Evolutionary conservation across 1,139 yeast species (phyloP).

Genomic region (Debaryomycetaceae sp.): DNA sequence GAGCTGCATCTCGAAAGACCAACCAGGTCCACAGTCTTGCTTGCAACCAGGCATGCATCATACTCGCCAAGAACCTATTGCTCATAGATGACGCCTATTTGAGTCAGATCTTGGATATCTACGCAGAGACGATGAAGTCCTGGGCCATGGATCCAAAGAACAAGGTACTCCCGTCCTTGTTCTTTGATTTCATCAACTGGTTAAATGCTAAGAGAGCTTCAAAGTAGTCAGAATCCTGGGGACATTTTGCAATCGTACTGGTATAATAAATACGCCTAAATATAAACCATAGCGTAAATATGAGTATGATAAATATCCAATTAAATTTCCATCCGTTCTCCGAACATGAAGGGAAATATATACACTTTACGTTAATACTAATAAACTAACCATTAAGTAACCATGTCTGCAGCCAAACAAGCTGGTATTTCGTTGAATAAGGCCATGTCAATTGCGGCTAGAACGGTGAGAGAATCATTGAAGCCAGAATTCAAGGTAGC

Average conservation of each 20-base stretch:
- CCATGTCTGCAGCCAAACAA: constrained; percentile 78
- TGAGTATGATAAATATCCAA: constrained; percentile 1
- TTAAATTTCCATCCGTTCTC: constrained; percentile 2
- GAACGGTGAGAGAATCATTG: constrained; percentile 81
- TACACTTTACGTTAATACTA: not conserved
- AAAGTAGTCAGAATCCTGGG: not conserved
- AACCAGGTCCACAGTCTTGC: constrained; percentile 52
- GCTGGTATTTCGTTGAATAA: constrained; percentile 87
- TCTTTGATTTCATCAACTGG: constrained; percentile 83
- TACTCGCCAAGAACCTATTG: constrained; percentile 55
- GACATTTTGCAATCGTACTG: constrained; percentile 1
- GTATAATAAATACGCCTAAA: not conserved
- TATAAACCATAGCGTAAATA: constrained; percentile 1
- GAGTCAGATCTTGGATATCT: constrained; percentile 49
- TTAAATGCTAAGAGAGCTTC: constrained; percentile 41
- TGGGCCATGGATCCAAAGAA: constrained; percentile 56
- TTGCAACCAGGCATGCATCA: constrained; percentile 60
- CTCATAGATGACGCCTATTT: constrained; percentile 26
- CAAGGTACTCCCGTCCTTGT: constrained; percentile 57
- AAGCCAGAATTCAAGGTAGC: constrained; percentile 81
- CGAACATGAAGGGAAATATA: constrained; percentile 2
- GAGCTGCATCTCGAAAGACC: constrained; percentile 39
- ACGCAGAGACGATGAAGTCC: constrained; percentile 48
- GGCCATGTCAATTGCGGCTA: constrained; percentile 89
- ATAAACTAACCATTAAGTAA: constrained; percentile 7